Conservation (phyloP, 1,284 basidiomycete species). For the Cryptococcus sp. region DNA sequence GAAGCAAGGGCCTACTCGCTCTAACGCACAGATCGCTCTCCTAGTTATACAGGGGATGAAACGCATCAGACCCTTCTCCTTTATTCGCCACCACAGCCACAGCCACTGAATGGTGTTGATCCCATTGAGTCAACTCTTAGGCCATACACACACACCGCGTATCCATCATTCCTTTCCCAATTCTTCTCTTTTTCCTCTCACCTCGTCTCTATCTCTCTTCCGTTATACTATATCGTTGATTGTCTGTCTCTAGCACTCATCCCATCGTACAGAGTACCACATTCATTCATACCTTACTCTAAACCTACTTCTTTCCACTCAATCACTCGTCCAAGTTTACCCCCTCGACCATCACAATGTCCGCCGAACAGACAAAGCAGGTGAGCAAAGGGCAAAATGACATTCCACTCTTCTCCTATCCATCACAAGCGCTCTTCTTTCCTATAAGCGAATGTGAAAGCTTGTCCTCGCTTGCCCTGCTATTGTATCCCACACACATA, state of each 20-base stretch:
- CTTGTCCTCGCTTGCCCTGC: background rate
- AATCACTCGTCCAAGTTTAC: conserved; percentile 3
- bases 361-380: conserved; percentile 14
- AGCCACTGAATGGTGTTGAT: background rate
- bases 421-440: background rate
- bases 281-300: too few species aligned
- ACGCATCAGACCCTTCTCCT: too few species aligned
- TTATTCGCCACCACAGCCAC: too few species aligned
- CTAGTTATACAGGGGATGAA: too few species aligned
- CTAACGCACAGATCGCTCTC: too few species aligned
- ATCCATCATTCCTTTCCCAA: background rate
- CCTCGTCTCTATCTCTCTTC: conserved; percentile 7
- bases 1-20: too few species aligned
- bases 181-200: conserved; percentile 7
- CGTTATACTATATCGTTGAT: conserved; percentile 18
- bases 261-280: too few species aligned
- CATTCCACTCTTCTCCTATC: background rate
- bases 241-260: conserved; percentile 32
- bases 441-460: background rate
- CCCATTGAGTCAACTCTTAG: background rate
- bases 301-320: background rate
- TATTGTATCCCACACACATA: background rate
- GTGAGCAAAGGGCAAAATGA: conserved; percentile 8
- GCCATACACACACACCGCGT: background rate
- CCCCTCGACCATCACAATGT: conserved; percentile 13